A percentile compares a stretch with the other conserved stretches of the same genome.
phyloP scores from a whole-genome alignment of 176 grass and related monocot species.

The Poa annua region DNA sequence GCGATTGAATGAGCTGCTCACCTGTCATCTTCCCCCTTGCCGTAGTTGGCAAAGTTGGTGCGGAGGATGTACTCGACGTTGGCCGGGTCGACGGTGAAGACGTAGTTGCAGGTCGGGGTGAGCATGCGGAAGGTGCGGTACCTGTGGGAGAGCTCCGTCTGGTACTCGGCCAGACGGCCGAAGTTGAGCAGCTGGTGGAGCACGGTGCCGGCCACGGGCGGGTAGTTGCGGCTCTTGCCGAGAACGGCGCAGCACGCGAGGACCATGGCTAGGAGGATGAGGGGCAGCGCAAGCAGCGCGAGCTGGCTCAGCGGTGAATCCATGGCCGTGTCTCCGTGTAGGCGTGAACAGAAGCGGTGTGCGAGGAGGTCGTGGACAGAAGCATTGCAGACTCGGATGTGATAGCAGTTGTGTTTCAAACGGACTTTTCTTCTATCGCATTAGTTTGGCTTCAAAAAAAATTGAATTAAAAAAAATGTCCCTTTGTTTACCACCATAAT shows the following conservation, averaged over 20 bases:
- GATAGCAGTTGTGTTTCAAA: no score
- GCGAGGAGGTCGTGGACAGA: neutral
- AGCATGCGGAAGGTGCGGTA: slow-evolving; percentile 79
- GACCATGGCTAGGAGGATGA: slow-evolving; percentile 26
- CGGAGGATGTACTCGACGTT: slow-evolving; percentile 82
- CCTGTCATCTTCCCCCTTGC: slow-evolving; percentile 63
- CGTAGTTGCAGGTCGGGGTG: slow-evolving; percentile 54
- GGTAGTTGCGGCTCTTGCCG: slow-evolving; percentile 42
- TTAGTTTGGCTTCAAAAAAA: no score
- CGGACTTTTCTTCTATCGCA: no score
- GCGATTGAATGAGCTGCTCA: no score
- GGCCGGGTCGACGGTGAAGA: slow-evolving; percentile 73
- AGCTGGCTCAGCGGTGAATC: slow-evolving; percentile 14
- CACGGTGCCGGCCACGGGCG: slow-evolving; percentile 67
- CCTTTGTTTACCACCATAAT: no score
- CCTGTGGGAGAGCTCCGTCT: slow-evolving; percentile 44
- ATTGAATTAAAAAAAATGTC: no score
- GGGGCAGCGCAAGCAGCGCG: slow-evolving; percentile 6
- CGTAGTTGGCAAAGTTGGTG: slow-evolving; percentile 88
- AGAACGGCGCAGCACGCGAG: slow-evolving; percentile 10
- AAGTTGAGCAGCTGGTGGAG: slow-evolving; percentile 63
- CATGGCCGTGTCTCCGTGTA: slow-evolving; percentile 12
- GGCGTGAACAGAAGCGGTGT: neutral
- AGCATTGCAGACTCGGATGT: neutral
- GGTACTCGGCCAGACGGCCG: slow-evolving; percentile 57